Conservation (phyloP, 179 eudicot species). For the Carnegiea gigantea region DNA sequence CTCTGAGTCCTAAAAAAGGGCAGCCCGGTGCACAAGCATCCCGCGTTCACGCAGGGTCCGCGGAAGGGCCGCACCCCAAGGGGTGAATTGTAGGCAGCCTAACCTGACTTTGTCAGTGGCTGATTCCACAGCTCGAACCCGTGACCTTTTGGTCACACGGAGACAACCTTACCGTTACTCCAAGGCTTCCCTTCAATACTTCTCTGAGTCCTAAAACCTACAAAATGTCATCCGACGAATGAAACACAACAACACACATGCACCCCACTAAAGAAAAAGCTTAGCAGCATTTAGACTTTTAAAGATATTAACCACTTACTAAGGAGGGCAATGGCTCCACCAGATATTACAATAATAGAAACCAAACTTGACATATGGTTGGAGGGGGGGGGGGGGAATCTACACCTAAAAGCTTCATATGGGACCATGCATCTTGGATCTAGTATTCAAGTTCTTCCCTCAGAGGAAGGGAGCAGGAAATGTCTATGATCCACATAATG, state of each 20-base stretch:
- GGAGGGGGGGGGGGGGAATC: not conserved
- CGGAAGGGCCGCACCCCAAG: too few species aligned
- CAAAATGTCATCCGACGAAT: constrained; percentile 19
- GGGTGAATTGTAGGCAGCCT: too few species aligned
- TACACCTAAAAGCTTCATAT: not conserved
- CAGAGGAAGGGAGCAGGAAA: not conserved
- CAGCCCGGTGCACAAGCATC: too few species aligned
- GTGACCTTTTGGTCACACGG: too few species aligned
- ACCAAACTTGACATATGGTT: constrained; percentile 20
- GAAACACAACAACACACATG: constrained; percentile 23
- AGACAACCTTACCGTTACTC: too few species aligned
- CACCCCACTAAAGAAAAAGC: constrained; percentile 18
- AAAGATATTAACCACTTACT: constrained; percentile 21
- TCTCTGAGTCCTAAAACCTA: constrained; percentile 14
- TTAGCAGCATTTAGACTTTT: constrained; percentile 3
- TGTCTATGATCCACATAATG: constrained; percentile 1
- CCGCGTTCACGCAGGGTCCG: too few species aligned
- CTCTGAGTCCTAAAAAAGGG: constrained; percentile 9
- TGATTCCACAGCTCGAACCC: too few species aligned
- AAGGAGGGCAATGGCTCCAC: constrained; percentile 26
- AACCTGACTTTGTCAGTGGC: too few species aligned
- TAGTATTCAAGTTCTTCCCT: not conserved
- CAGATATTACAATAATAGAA: constrained; percentile 15
- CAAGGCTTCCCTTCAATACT: too few species aligned
- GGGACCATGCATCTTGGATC: constrained; percentile 8